Conservation (phyloP, 148 eudicot genomes). For the Persicaria maculosa region DNA sequence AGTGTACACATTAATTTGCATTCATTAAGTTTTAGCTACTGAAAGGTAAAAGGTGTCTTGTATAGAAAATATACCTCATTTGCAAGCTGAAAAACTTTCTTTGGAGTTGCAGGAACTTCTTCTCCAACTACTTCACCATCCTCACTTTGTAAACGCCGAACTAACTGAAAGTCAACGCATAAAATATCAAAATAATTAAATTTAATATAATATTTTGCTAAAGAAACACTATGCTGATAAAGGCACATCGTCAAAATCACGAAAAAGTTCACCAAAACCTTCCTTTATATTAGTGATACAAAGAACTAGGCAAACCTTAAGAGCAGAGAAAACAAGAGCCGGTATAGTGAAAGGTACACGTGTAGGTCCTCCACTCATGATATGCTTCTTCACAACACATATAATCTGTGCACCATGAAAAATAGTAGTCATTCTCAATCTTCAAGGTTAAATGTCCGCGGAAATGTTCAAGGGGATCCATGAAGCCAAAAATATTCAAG, state of each 20-base stretch:
- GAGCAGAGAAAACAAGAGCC: constrained; percentile 77
- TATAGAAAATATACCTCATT: constrained; percentile 49
- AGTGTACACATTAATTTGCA: neutral
- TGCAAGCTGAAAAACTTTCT: constrained; percentile 76
- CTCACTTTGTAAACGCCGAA: constrained; percentile 70
- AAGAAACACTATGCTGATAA: neutral
- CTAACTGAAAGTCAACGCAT: constrained; percentile 43
- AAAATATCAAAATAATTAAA: neutral
- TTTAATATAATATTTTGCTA: constrained; percentile 4
- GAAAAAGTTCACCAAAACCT: neutral
- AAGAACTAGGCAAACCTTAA: constrained; percentile 48
- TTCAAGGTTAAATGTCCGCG: neutral
- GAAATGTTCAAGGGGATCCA: neutral
- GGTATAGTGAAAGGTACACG: constrained; percentile 92
- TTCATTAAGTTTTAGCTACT: neutral
- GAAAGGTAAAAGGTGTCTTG: neutral
- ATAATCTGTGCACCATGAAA: constrained; percentile 53
- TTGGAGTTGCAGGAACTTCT: constrained; percentile 88
- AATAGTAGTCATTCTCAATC: constrained; percentile 9
- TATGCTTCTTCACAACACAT: constrained; percentile 73
- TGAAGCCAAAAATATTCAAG: constrained; percentile 10
- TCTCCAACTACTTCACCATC: constrained; percentile 86
- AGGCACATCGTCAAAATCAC: constrained; percentile 4
- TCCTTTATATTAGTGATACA: neutral
- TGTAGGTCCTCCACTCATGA: constrained; percentile 78